Evolutionary conservation across 306 rosid species (phyloP), one percentile per base, ranked within the genome.

Genomic region (Begonia fuchsioides): DNA sequence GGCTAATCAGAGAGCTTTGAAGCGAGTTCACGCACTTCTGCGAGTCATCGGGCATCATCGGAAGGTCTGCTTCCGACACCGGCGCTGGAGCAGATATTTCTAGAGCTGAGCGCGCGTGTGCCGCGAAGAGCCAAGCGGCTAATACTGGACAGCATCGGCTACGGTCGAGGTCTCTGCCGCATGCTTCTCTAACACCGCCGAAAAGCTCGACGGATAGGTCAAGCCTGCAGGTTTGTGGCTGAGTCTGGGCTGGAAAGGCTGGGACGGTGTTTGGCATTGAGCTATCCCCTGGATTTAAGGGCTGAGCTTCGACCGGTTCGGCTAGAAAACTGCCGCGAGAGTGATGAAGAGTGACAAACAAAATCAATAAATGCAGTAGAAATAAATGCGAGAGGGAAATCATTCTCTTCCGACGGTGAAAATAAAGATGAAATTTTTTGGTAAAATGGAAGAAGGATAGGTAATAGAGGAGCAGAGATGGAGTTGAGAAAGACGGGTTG

Each of bases 1-100:
- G 78, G 43, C 53, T 61, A 17, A 73, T 35, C 0, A 90, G 64
- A 44, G 95, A 90, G 49, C 68, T 73, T 15, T 90, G 98, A 10
- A 90, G 77, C 26, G 98, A 72, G 79, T 85, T 81, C 3, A 82
- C 98, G 16, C 98, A 90, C 55, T 79, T 85, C 64, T 90, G 98
- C 5, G 98, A 81, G 74, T 90, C 98, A 55, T 90, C 94, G 6
- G 98, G 98, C 85, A 68, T 85, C 87, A 90, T 90, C 3, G 98
- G 98, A 0, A 70, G 74, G 39, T 90, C 95, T 0, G 59, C 55
- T 6, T 26, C 57, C 1, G 60, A 17, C 0, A 73, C 5, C 0
- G 86, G 80, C 0, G 61, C 19, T 10, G 69, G 73, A 0, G 79
- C 64, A 1, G 90, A 38, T 2, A 84, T 13, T 13, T 84, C 57